Base-by-base conservation (phyloP, 2,329 filamentous ascomycete species). In the Malbranchea cinnamomea region DNA sequence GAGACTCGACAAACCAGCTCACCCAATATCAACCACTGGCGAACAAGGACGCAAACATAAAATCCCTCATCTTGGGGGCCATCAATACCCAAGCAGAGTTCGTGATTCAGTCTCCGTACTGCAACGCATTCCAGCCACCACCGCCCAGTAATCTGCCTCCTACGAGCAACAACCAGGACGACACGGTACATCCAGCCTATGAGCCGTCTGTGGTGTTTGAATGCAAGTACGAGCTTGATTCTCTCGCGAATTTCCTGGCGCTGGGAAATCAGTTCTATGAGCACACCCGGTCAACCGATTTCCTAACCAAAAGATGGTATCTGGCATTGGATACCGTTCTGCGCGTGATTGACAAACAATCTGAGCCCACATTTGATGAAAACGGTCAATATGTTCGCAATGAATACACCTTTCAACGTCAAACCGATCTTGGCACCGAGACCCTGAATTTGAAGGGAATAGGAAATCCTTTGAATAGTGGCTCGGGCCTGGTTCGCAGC, bases 211-310 rank as follows among this genome's bases (percentile, higher is more conserved):
- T 75, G 28, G 89, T 98, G 3, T 98, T 94, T 41, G 89, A 98
- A 56, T 98, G 89, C 70, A 98, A 98, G 57, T 98, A 95, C 56
- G 89, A 98, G 60, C 73, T 98, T 13, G 89, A 98, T 57, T 94
- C 85, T 6, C 65, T 98, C 1, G 89, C 85, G 0, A 78, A 91
- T 48, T 98, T 98, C 52, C 67, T 98, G 4, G 74, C 79, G 0
- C 60, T 98, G 2, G 71, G 68, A 11, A 94, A 93, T 45, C 75
- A 93, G 43, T 95, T 92, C 56, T 68, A 89, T 56, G 71, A 78
- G 22, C 68, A 81, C 47, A 91, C 83, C 0, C 67, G 67, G 2
- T 87, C 81, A 0, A 78, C 67, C 1, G 76, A 78, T 1, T 94
- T 92, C 49, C 49, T 95, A 21, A 85, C 71, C 3, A 53, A 65